phyloP scores from a whole-genome alignment of 352 stramenopile species.

The Pythium dissotocum region DNA sequence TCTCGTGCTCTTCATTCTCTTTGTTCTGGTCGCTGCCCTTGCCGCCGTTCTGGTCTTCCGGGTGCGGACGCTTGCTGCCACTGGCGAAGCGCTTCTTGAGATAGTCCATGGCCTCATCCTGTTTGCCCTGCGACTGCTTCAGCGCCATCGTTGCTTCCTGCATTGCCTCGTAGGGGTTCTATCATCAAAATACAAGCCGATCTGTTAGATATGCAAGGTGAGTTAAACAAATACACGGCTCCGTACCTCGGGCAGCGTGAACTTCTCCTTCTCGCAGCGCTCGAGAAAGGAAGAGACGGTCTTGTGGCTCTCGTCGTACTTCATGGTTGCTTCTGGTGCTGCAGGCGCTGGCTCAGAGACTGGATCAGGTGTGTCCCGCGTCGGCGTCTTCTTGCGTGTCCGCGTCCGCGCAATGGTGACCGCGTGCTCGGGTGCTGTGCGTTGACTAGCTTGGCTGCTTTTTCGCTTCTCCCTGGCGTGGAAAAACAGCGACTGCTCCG shows the following conservation, averaged over 20 bases:
- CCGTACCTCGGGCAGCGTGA: conserved; percentile 39
- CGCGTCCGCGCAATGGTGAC: conserved; percentile 24
- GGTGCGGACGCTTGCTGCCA: conserved; percentile 30
- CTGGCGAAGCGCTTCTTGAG: conserved; percentile 40
- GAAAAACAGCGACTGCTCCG: conserved; percentile 21
- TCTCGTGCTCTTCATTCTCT: conserved; percentile 20
- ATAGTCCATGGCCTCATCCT: conserved; percentile 34
- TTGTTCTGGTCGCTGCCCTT: conserved; percentile 14
- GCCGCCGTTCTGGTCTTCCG: conserved; percentile 22
- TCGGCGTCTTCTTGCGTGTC: conserved; percentile 3
- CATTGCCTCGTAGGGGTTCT: conserved; percentile 45
- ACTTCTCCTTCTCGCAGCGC: conserved; percentile 43
- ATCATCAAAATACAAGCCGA: too few species aligned
- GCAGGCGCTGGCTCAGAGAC: background rate
- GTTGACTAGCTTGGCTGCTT: background rate
- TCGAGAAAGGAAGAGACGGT: conserved; percentile 35
- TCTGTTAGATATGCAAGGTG: too few species aligned
- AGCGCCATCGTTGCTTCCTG: conserved; percentile 34
- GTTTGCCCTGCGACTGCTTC: conserved; percentile 35
- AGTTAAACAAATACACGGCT: too few species aligned
- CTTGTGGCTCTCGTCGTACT: conserved; percentile 28
- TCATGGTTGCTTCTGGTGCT: conserved; percentile 22
- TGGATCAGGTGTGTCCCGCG: background rate
- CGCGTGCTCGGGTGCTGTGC: background rate
- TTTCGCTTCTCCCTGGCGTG: conserved; percentile 1